Evolutionary conservation across 2,329 filamentous ascomycete species (phyloP).

Genomic region (Ceratocystis ficicola): DNA sequence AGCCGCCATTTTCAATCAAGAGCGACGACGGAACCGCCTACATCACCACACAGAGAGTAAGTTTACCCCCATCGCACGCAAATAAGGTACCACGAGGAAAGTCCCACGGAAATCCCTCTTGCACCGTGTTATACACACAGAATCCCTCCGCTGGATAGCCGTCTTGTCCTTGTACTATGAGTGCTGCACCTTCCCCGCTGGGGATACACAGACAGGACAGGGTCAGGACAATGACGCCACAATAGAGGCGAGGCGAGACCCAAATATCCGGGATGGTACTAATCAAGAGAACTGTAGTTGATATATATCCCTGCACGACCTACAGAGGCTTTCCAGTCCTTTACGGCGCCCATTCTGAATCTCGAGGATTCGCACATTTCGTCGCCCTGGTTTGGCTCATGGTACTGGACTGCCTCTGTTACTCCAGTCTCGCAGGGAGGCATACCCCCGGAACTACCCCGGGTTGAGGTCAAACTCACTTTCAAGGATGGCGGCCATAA

Average conservation of each 20-base stretch:
- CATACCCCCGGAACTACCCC: conserved; percentile 59
- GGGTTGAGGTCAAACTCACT: conserved; percentile 69
- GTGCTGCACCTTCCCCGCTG: background rate
- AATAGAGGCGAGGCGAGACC: background rate
- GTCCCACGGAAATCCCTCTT: background rate
- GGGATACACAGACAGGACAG: too few species aligned
- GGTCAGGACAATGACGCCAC: background rate
- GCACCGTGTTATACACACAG: background rate
- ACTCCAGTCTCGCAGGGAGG: conserved; percentile 74
- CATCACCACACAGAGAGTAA: conserved; percentile 74
- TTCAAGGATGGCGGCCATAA: conserved; percentile 95
- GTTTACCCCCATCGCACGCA: conserved; percentile 25
- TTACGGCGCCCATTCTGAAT: conserved; percentile 77
- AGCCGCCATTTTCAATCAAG: conserved; percentile 32
- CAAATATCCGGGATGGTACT: conserved; percentile 5
- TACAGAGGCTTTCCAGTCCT: conserved; percentile 64
- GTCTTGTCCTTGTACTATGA: background rate
- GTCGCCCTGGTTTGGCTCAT: conserved; percentile 84
- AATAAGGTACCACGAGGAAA: background rate
- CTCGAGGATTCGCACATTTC: conserved; percentile 75
- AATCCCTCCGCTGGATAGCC: background rate
- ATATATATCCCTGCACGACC: conserved; percentile 71
- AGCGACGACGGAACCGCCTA: conserved; percentile 65
- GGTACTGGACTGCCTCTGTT: conserved; percentile 73
- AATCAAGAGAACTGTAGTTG: conserved; percentile 41